Evolutionary conservation across 371 early-diverging fungal genomes (phyloP), one percentile per base, ranked within the genome.

Genomic region (Mucor indicus): DNA sequence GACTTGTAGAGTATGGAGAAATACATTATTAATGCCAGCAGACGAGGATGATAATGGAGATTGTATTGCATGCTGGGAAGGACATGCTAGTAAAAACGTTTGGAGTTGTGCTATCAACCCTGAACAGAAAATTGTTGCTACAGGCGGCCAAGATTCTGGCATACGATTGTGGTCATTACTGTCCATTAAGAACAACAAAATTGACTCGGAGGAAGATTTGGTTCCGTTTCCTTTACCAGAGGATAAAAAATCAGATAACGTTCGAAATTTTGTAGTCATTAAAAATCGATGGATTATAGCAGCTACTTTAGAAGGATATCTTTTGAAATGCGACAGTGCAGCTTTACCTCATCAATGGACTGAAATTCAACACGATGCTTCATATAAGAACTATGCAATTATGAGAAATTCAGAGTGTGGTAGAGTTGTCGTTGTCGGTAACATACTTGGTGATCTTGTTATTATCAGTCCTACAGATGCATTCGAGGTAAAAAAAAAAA

Each of bases 141-240:
- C 89, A 1, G 93, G 91, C 8, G 91, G 91, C 2, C 85, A 85
- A 25, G 91, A 92, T 54, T 81, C 87, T 0, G 91, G 89, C 2
- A 72, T 92, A 33, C 81, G 86, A 4, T 55, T 89, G 1, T 91
- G 90, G 90, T 67, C 81, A 2, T 51, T 90, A 19, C 54, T 52
- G 4, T 67, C 76, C 1, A 72, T 85, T 16, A 72, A 67, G 27
- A 53, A 73, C 27, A 82, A 81, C 35, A 75, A 77, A 23, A 76
- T 83, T 33, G 85, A 72, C 42, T 68, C 67, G 11, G 71, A 72
- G 35, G 60, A 64, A n/a, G 77, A 72, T 44, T 53, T 76, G 27
- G 48, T 65, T 1, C 38, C 36, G 2, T 55, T 68, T 19, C 44
- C 33, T 0, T 41, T 75, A 17, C 65, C 69, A 6, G 36, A 49